Conservation (phyloP, 441 rosid species). For the Brassica balearica region DNA sequence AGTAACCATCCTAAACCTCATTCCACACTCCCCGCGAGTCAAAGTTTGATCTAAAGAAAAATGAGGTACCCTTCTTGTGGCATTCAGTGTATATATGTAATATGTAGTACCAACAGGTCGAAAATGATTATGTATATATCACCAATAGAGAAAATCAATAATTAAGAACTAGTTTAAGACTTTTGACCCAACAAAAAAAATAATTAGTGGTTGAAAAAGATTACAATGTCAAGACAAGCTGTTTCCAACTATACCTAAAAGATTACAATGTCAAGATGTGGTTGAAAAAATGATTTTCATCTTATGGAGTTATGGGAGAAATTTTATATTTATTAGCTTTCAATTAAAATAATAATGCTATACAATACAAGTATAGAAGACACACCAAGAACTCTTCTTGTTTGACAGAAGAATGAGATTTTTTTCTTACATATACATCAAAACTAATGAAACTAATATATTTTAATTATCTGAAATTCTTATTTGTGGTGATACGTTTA, state of each 20-base stretch:
- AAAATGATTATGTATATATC: not conserved
- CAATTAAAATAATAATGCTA: not conserved
- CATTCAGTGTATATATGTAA: not conserved
- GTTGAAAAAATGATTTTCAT: not conserved
- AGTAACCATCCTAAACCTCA: not conserved
- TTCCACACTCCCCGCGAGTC: not conserved
- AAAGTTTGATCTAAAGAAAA: not conserved
- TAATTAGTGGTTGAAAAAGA: not conserved
- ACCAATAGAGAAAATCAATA: not conserved
- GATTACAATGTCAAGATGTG: not conserved
- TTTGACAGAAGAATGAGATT: not conserved
- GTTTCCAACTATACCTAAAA: not conserved
- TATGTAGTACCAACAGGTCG: not conserved
- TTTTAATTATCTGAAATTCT: not conserved
- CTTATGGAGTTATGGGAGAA: not conserved
- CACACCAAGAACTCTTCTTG: constrained; percentile 1
- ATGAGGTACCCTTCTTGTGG: not conserved
- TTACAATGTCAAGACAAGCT: not conserved
- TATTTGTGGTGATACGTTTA: not conserved
- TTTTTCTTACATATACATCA: not conserved
- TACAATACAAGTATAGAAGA: not conserved
- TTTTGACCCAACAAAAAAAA: not conserved
- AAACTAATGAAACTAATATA: not conserved
- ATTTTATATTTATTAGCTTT: not conserved
- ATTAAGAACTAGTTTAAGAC: not conserved